Evolutionary conservation across 139 green algal genomes (phyloP).

Genomic region (Chlorella sp.): DNA sequence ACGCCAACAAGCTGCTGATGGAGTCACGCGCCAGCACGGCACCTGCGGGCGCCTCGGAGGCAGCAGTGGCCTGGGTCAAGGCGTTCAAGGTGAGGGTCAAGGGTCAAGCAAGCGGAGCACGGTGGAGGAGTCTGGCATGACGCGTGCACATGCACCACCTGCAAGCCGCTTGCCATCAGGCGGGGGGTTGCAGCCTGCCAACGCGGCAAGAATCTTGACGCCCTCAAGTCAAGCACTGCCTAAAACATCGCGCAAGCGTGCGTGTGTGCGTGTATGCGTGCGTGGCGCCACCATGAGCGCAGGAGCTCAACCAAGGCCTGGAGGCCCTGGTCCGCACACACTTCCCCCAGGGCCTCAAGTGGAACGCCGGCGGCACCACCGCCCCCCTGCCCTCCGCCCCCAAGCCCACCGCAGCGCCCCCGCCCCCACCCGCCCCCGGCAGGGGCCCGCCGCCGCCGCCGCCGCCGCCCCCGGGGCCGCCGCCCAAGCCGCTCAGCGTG

Average conservation of each 20-base stretch:
- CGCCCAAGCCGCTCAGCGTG: constrained; percentile 26
- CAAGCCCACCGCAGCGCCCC: neutral
- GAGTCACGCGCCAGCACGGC: constrained; percentile 39
- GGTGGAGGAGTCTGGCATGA: neutral
- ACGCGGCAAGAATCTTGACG: neutral
- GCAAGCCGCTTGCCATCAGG: neutral
- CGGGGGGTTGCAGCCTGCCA: neutral
- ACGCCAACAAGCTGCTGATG: constrained; percentile 82
- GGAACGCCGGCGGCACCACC: no score
- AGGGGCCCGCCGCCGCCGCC: constrained; percentile 42
- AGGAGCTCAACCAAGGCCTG: constrained; percentile 23
- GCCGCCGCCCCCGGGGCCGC: constrained; percentile 39
- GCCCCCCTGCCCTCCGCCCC: neutral
- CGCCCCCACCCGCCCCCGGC: constrained; percentile 3
- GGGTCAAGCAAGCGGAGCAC: neutral
- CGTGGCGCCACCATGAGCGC: no score
- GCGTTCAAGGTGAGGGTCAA: constrained; percentile 70
- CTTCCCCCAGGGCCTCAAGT: constrained; percentile 55
- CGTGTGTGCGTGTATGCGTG: neutral
- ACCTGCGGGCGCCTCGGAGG: constrained; percentile 14
- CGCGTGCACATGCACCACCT: no score
- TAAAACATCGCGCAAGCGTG: neutral
- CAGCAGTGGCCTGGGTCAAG: constrained; percentile 66
- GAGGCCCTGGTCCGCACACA: constrained; percentile 50
- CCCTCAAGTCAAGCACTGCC: neutral